phyloP scores from a whole-genome alignment of 768 basidiomycete species.

The Suillus placidus region DNA sequence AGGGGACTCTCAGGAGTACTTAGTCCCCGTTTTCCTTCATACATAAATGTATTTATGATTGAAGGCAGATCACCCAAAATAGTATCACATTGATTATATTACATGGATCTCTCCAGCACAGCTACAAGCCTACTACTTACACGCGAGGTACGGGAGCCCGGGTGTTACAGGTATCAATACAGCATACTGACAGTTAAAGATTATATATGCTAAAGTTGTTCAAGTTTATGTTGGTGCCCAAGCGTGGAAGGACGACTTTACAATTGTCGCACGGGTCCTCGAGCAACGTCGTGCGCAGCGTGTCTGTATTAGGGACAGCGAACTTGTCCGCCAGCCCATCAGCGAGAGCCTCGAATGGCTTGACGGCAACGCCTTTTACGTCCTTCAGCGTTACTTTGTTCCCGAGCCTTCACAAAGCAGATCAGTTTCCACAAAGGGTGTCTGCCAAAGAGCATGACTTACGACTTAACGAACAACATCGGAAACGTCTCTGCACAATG shows the following conservation, averaged over 20 bases:
- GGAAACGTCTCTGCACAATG: conserved; percentile 10
- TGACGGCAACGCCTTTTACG: background rate
- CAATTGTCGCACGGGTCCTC: background rate
- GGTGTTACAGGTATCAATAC: too few species aligned
- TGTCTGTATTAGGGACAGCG: background rate
- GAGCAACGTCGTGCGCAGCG: background rate
- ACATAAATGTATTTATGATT: too few species aligned
- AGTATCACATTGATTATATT: too few species aligned
- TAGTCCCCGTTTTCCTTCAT: background rate
- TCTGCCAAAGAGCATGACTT: background rate
- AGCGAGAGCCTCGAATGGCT: background rate
- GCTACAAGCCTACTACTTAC: too few species aligned
- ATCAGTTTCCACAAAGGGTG: background rate
- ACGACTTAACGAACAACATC: background rate
- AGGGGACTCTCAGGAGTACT: background rate
- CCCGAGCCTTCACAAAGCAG: background rate
- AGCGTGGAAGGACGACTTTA: background rate
- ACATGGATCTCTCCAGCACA: too few species aligned
- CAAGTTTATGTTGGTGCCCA: background rate
- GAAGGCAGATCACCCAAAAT: too few species aligned
- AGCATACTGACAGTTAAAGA: background rate
- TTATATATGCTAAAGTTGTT: background rate
- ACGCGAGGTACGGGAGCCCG: too few species aligned
- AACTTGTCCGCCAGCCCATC: background rate
- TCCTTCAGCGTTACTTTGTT: background rate